Evolutionary conservation across 1,139 yeast genomes (phyloP).

Genomic region (Geotrichum klebahnii): DNA sequence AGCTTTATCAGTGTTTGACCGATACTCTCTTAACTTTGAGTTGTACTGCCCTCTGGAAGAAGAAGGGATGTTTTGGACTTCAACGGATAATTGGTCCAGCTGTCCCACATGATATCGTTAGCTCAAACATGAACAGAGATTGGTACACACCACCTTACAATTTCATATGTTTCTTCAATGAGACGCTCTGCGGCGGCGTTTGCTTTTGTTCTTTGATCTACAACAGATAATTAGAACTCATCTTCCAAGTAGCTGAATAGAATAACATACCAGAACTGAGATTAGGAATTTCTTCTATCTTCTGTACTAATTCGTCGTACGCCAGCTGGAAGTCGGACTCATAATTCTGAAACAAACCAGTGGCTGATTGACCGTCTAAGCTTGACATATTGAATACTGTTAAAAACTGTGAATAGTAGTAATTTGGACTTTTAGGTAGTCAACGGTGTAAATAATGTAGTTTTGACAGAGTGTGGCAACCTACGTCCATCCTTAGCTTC

Average conservation of each 20-base stretch:
- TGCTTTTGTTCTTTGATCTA: slow-evolving; percentile 30
- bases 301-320: slow-evolving; percentile 64
- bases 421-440: no score
- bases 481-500: no score
- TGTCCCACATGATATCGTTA: slow-evolving; percentile 20
- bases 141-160: slow-evolving; percentile 37
- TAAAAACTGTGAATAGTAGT: neutral
- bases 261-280: slow-evolving; percentile 49
- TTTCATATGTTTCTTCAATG: slow-evolving; percentile 73
- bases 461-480: neutral
- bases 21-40: slow-evolving; percentile 65
- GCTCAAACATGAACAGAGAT: neutral
- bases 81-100: slow-evolving; percentile 74
- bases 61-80: slow-evolving; percentile 75
- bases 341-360: slow-evolving; percentile 59
- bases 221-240: neutral
- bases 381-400: slow-evolving; percentile 4
- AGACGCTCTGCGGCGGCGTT: slow-evolving; percentile 57
- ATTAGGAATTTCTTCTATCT: slow-evolving; percentile 55
- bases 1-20: slow-evolving; percentile 55
- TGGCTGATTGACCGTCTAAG: slow-evolving; percentile 24
- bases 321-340: slow-evolving; percentile 74
- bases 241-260: neutral
- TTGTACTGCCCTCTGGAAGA: slow-evolving; percentile 64
- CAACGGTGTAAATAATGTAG: neutral